These are phyloP conservation scores for Bathelium albidoporum DNA, from an alignment of 495 filamentous ascomycete species.

Conservation along the genomic window DNA sequence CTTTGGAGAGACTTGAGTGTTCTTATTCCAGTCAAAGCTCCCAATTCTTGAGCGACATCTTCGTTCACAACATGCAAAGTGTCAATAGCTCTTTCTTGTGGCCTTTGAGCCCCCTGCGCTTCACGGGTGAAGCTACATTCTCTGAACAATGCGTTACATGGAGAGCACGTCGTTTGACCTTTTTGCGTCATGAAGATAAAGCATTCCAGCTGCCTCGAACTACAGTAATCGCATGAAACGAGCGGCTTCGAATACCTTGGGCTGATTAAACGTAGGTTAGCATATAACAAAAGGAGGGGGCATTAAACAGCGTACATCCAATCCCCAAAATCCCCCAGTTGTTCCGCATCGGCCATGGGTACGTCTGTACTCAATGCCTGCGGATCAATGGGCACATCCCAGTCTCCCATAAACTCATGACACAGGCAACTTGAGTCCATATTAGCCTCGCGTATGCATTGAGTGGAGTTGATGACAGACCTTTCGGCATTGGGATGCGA, in stretches of 20 bases:
- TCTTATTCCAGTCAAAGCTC: constrained; percentile 27
- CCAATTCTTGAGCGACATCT: constrained; percentile 36
- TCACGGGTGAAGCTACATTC: constrained; percentile 52
- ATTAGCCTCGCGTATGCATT: background rate
- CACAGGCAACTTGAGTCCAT: constrained; percentile 22
- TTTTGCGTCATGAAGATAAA: constrained; percentile 46
- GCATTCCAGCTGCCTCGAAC: constrained; percentile 58
- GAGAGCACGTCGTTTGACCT: constrained; percentile 61
- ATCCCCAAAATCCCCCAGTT: constrained; percentile 24
- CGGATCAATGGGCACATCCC: constrained; percentile 6
- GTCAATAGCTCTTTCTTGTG: constrained; percentile 35
- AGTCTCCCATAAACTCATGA: constrained; percentile 19
- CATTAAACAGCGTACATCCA: constrained; percentile 20
- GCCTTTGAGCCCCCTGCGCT: constrained; percentile 13
- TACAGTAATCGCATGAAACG: constrained; percentile 62
- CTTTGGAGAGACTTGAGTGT: constrained; percentile 26
- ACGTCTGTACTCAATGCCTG: background rate
- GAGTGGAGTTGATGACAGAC: background rate
- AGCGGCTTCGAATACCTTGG: constrained; percentile 35
- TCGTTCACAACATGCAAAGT: constrained; percentile 43
- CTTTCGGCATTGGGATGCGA: constrained; percentile 1
- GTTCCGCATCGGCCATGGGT: background rate
- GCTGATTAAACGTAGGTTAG: background rate
- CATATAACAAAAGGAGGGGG: background rate
- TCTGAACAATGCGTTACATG: constrained; percentile 65